Conservation (phyloP, 768 basidiomycete species). For the Rhizopogon sp. region DNA sequence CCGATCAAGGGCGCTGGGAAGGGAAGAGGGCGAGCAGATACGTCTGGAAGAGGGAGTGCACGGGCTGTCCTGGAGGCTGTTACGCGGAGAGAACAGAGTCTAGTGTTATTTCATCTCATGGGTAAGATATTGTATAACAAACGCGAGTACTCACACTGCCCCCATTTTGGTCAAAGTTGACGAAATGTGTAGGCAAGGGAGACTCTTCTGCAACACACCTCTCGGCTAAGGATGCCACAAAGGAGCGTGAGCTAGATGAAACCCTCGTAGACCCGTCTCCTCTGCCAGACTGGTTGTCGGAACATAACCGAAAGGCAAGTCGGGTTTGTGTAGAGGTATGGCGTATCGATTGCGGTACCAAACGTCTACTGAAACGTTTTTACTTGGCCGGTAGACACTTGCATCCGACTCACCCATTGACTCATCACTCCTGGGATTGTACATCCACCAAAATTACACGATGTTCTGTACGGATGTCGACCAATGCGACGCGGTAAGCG, state of each 20-base stretch:
- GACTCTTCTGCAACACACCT: slow-evolving; percentile 57
- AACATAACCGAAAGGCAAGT: slow-evolving; percentile 62
- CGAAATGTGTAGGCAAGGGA: slow-evolving; percentile 54
- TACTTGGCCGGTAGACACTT: slow-evolving; percentile 41
- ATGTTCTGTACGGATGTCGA: slow-evolving; percentile 79
- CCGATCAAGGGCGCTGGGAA: slow-evolving; percentile 22
- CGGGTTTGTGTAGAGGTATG: slow-evolving; percentile 74
- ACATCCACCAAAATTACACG: slow-evolving; percentile 91
- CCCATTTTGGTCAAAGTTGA: slow-evolving; percentile 2
- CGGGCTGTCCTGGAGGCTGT: slow-evolving; percentile 61
- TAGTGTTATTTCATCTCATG: slow-evolving; percentile 87
- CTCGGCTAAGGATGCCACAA: slow-evolving; percentile 57
- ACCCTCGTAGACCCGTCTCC: slow-evolving; percentile 47
- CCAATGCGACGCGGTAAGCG: slow-evolving; percentile 62
- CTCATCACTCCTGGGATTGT: slow-evolving; percentile 81
- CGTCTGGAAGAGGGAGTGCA: slow-evolving; percentile 8
- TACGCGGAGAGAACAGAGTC: slow-evolving; percentile 77
- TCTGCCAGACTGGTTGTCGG: slow-evolving; percentile 53
- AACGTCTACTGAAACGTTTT: background rate
- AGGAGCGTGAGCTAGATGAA: slow-evolving; percentile 53
- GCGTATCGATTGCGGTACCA: background rate
- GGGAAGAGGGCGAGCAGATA: slow-evolving; percentile 21
- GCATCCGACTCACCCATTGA: slow-evolving; percentile 89
- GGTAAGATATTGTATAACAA: slow-evolving; percentile 97
- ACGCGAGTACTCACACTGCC: slow-evolving; percentile 42